Percentiles rank a stretch among this genome's conserved stretches.
Evolutionary conservation across 2,329 filamentous ascomycete species (phyloP).

Genomic region (Colletotrichum sp.): DNA sequence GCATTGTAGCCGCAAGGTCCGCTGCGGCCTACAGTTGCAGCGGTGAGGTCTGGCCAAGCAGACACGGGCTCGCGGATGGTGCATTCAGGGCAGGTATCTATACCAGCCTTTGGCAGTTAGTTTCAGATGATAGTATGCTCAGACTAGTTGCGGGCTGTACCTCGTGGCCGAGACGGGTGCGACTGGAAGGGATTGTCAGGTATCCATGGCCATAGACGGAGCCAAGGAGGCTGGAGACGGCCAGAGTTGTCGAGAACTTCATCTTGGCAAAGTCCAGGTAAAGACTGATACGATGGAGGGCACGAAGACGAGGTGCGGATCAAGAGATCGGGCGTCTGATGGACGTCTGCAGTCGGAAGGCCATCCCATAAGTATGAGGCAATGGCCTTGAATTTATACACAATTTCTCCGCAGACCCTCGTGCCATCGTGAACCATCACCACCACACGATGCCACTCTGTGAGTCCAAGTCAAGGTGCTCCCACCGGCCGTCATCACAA

Average conservation of each 20-base stretch:
- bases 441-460: background rate
- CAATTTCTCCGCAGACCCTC: background rate
- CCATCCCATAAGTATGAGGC: background rate
- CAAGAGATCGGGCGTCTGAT: fast-evolving
- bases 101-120: slow-evolving; percentile 40
- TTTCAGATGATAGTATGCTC: fast-evolving
- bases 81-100: slow-evolving; percentile 59
- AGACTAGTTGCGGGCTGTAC: slow-evolving; percentile 28
- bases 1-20: slow-evolving; percentile 61
- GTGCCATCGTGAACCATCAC: background rate
- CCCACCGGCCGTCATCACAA: background rate
- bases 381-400: background rate
- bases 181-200: slow-evolving; percentile 45
- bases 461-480: background rate
- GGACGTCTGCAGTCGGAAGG: fast-evolving
- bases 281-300: background rate
- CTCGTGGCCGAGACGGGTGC: slow-evolving; percentile 47
- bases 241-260: background rate
- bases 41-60: slow-evolving; percentile 53
- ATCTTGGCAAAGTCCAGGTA: background rate
- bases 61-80: slow-evolving; percentile 58
- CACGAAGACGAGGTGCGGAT: fast-evolving
- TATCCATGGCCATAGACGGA: slow-evolving; percentile 48
- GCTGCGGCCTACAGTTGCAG: slow-evolving; percentile 49
- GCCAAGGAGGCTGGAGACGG: background rate